Percentiles rank a stretch among this genome's conserved stretches.
These are phyloP conservation scores for Casuarina equisetifolia DNA, from an alignment of 306 rosid species.

Conservation along the genomic window DNA sequence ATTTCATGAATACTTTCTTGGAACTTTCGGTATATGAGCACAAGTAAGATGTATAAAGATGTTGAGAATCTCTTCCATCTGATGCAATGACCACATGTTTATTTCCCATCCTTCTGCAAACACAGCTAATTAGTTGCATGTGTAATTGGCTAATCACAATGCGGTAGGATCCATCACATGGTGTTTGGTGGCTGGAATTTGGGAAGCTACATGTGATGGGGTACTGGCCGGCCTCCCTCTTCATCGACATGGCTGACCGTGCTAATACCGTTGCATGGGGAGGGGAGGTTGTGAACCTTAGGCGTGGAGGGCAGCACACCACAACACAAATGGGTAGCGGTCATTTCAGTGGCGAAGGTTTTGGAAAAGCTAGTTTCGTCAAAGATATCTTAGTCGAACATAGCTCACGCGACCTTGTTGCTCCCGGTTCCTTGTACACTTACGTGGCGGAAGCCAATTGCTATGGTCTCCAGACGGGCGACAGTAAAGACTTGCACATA, in stretches of 20 bases:
- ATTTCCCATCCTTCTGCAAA: no score
- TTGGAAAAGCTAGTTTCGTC: constrained; percentile 53
- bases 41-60: no score
- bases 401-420: constrained; percentile 39
- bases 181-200: constrained; percentile 65
- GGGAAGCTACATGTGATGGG: constrained; percentile 51
- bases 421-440: constrained; percentile 45
- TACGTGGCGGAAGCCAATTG: constrained; percentile 48
- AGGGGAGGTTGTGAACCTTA: constrained; percentile 55
- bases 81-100: no score
- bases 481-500: not conserved
- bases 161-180: constrained; percentile 53
- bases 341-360: constrained; percentile 55
- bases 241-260: constrained; percentile 46
- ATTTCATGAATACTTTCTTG: not conserved
- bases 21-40: not conserved
- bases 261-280: constrained; percentile 63
- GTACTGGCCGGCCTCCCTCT: constrained; percentile 57
- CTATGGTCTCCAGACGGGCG: constrained; percentile 50
- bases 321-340: constrained; percentile 30
- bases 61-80: not conserved
- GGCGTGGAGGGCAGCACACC: constrained; percentile 46
- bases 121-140: not conserved
- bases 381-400: constrained; percentile 52
- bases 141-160: not conserved